Evolutionary conservation across 768 basidiomycete species (phyloP).

Genomic region (Hypholoma fasciculare): DNA sequence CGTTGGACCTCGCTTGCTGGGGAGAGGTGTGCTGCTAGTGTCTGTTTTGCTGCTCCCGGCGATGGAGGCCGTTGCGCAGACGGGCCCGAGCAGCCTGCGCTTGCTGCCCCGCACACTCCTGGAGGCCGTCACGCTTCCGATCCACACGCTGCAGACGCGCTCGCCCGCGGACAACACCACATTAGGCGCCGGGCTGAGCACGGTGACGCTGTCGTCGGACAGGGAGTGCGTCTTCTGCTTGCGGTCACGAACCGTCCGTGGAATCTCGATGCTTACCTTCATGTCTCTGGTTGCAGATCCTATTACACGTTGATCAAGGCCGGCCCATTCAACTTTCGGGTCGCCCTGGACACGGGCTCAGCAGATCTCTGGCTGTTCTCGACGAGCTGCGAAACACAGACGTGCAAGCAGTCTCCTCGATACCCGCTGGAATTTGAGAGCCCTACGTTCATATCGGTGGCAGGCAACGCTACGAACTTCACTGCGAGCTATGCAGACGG

Average conservation of each 20-base stretch:
- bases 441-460: constrained; percentile 61
- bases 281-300: constrained; percentile 42
- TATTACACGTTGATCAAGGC: constrained; percentile 63
- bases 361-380: constrained; percentile 73
- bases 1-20: not conserved
- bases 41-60: constrained; percentile 12
- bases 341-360: constrained; percentile 75
- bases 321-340: constrained; percentile 66
- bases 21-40: not conserved
- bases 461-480: constrained; percentile 62
- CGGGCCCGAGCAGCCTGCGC: constrained; percentile 9
- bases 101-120: constrained; percentile 23
- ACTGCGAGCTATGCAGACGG: constrained; percentile 64
- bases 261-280: not conserved
- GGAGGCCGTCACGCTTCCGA: constrained; percentile 30
- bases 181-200: constrained; percentile 38
- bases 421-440: constrained; percentile 72
- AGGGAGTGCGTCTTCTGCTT: constrained; percentile 34
- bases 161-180: constrained; percentile 29
- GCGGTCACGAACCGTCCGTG: not conserved
- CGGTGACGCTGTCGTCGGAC: constrained; percentile 46
- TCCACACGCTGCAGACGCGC: constrained; percentile 20
- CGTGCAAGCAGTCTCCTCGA: constrained; percentile 60
- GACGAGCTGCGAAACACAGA: constrained; percentile 54
- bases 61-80: constrained; percentile 4